Evolutionary conservation across 257 asterid species (phyloP).

Genomic region (Nicotiana sylvestris): DNA sequence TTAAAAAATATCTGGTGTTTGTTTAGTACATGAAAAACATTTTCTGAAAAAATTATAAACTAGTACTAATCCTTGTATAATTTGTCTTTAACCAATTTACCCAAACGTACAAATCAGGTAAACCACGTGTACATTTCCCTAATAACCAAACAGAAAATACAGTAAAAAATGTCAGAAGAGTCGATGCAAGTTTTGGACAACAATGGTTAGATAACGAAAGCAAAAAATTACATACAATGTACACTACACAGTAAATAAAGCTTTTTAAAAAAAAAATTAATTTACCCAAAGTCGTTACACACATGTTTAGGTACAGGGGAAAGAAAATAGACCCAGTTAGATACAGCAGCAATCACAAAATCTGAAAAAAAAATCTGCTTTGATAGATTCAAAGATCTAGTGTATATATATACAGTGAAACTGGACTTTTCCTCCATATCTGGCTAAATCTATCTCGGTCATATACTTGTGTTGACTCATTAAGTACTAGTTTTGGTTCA

Average conservation of each 20-base stretch:
- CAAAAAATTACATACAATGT: background rate
- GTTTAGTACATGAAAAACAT: too few species aligned
- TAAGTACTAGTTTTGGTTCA: background rate
- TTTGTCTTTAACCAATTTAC: too few species aligned
- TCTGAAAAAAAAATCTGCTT: background rate
- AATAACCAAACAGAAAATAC: background rate
- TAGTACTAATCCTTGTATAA: too few species aligned
- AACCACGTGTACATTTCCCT: background rate
- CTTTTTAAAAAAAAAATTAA: background rate
- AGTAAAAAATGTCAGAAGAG: background rate
- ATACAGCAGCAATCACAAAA: background rate
- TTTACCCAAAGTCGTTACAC: background rate
- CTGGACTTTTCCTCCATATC: background rate
- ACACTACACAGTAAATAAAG: background rate
- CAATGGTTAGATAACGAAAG: background rate
- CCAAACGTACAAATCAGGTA: background rate
- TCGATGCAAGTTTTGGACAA: background rate
- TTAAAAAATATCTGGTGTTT: too few species aligned
- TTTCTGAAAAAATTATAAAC: too few species aligned
- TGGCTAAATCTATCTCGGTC: constrained; percentile 3
- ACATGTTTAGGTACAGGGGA: background rate
- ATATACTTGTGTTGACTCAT: constrained; percentile 2
- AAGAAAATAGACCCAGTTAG: background rate
- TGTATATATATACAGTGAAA: background rate
- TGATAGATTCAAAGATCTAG: background rate